Conservation (phyloP, 1,139 yeast species). For the Geotrichum australiense region DNA sequence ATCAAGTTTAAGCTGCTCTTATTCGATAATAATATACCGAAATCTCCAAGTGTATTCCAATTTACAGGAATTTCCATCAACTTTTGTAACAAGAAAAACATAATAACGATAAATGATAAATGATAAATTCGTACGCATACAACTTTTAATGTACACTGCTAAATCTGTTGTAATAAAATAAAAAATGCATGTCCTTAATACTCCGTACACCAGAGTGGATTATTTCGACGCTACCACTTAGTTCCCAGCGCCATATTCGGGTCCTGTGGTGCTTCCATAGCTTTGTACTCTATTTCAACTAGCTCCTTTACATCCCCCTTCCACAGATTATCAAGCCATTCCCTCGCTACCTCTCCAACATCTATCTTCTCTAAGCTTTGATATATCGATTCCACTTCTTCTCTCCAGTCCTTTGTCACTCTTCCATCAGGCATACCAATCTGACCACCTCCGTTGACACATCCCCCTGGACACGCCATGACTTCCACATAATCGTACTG, state of each 20-base stretch:
- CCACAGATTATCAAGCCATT: conserved; percentile 15
- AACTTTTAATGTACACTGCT: too few species aligned
- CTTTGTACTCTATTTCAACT: conserved; percentile 16
- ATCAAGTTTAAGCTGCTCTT: too few species aligned
- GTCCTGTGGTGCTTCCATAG: conserved; percentile 9
- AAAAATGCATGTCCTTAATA: too few species aligned
- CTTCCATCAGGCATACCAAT: conserved; percentile 44
- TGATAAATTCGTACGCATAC: too few species aligned
- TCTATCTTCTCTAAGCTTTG: not conserved
- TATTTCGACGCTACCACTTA: conserved; percentile 17
- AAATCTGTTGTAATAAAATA: too few species aligned
- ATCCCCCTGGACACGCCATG: conserved; percentile 98
- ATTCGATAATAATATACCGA: too few species aligned
- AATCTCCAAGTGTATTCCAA: too few species aligned
- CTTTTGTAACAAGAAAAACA: too few species aligned
- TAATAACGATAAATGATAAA: too few species aligned
- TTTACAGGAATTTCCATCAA: too few species aligned
- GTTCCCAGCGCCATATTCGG: conserved; percentile 17
- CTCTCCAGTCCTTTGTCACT: conserved; percentile 32
- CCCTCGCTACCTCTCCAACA: conserved; percentile 7
- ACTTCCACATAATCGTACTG: conserved; percentile 82
- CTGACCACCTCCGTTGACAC: conserved; percentile 97
- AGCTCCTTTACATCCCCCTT: conserved; percentile 2
- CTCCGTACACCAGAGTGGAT: too few species aligned
- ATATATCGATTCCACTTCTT: conserved; percentile 30